Evolutionary conservation across 1,139 yeast species (phyloP).

Genomic region (Sugiyamaella pinicola): DNA sequence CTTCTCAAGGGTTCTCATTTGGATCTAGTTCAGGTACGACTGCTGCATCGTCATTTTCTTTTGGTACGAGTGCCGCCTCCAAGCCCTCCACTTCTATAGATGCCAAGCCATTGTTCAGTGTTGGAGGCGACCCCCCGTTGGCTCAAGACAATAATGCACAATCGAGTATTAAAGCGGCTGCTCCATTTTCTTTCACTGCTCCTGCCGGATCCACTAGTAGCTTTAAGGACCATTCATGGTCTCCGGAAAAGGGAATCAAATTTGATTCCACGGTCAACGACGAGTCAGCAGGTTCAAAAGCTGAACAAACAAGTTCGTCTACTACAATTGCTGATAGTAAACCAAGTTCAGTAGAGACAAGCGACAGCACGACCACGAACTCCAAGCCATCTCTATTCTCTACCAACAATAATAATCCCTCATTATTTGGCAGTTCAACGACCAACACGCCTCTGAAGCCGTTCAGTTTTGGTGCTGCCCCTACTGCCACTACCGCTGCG

Average conservation of each 20-base stretch:
- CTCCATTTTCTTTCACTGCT: slow-evolving; percentile 20
- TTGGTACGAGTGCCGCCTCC: no score
- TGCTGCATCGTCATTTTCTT: slow-evolving; percentile 27
- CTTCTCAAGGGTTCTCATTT: slow-evolving; percentile 20
- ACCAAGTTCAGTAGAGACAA: background rate
- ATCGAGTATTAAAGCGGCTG: slow-evolving; percentile 21
- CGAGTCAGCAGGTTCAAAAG: slow-evolving; percentile 20
- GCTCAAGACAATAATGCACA: background rate
- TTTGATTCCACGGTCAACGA: slow-evolving; percentile 32
- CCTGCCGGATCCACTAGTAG: slow-evolving; percentile 13
- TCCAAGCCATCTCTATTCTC: slow-evolving; percentile 4
- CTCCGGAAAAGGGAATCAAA: slow-evolving; percentile 43
- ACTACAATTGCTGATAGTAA: slow-evolving; percentile 17
- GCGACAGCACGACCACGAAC: background rate
- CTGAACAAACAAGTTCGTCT: slow-evolving; percentile 23
- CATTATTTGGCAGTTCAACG: background rate
- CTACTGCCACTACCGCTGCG: background rate
- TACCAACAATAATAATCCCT: background rate
- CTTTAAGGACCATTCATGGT: slow-evolving; percentile 36
- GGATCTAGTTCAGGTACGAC: slow-evolving; percentile 13
- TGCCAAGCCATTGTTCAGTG: slow-evolving; percentile 11
- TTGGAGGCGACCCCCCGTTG: background rate
- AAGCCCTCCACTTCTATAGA: slow-evolving; percentile 40
- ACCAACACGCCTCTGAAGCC: slow-evolving; percentile 32
- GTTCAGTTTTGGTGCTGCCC: slow-evolving; percentile 39